Evolutionary conservation across 2,329 filamentous ascomycete species (phyloP).

Genomic region (Colletotrichum endophyticum): DNA sequence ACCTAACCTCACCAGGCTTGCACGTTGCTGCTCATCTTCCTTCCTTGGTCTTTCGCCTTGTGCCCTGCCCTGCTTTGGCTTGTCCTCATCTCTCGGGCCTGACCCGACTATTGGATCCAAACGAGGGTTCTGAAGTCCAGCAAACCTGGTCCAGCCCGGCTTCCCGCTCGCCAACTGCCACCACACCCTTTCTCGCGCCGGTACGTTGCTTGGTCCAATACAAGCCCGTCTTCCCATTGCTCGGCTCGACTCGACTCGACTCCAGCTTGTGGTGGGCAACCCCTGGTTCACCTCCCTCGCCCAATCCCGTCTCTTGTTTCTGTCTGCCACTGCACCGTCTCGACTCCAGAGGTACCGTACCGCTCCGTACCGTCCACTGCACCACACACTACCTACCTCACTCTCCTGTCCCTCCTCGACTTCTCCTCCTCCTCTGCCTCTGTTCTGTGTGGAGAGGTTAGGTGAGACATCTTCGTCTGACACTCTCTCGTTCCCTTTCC

Average conservation of each 20-base stretch:
- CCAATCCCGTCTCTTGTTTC: slow-evolving; percentile 21
- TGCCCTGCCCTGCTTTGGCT: not conserved
- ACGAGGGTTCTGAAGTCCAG: not conserved
- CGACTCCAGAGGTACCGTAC: not conserved
- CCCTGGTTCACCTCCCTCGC: slow-evolving; percentile 5
- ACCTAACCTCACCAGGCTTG: not conserved
- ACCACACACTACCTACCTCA: not conserved
- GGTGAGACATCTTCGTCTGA: slow-evolving; percentile 20
- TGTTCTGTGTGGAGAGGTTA: slow-evolving; percentile 15
- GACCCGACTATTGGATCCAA: not conserved
- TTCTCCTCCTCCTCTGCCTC: not conserved
- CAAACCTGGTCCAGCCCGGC: not conserved
- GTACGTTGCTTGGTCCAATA: slow-evolving; percentile 8
- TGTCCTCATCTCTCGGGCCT: not conserved
- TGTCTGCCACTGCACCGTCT: not conserved
- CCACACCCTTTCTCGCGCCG: not conserved
- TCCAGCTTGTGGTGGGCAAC: slow-evolving; percentile 16
- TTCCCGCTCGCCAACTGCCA: not conserved
- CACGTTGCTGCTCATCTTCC: not conserved
- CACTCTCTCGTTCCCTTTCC: slow-evolving; percentile 4
- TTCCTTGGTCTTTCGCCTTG: not conserved
- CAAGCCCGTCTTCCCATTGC: slow-evolving; percentile 9
- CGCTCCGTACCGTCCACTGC: not conserved
- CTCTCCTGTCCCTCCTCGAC: slow-evolving; percentile 4
- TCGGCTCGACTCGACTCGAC: not conserved